These are phyloP conservation scores for Suillus ampliporus DNA, from an alignment of 768 basidiomycete genomes.

Conservation along the genomic window DNA sequence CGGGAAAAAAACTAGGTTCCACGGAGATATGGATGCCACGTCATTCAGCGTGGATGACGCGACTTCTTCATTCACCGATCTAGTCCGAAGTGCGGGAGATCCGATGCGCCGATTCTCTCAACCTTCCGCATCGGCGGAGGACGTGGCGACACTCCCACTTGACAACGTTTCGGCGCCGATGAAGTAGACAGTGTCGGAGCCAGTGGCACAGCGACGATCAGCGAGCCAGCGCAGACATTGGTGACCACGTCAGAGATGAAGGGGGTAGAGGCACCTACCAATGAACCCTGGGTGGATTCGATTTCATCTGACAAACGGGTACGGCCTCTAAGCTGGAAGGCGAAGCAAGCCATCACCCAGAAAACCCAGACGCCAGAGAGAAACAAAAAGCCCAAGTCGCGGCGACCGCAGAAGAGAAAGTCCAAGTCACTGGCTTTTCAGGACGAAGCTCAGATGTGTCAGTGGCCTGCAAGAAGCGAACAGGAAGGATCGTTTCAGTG, in stretches of 20 bases:
- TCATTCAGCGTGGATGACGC: background rate
- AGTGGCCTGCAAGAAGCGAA: background rate
- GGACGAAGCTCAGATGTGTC: background rate
- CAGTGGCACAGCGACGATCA: background rate
- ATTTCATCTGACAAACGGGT: background rate
- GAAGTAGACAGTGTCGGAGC: background rate
- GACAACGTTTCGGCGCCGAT: background rate
- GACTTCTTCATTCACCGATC: background rate
- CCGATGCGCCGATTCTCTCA: background rate
- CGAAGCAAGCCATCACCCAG: background rate
- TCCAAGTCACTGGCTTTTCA: background rate
- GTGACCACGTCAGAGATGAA: background rate
- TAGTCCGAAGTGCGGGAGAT: background rate
- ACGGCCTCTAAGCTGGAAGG: background rate
- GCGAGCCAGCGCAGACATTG: background rate
- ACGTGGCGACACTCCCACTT: background rate
- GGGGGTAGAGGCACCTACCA: background rate
- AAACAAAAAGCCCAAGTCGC: background rate
- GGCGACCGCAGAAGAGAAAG: slow-evolving; percentile 1
- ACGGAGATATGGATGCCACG: background rate
- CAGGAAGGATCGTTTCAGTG: background rate
- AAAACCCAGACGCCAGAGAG: no score
- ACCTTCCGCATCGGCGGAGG: background rate
- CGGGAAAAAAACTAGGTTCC: background rate
- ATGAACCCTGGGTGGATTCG: background rate